Evolutionary conservation across 495 filamentous ascomycete species (phyloP), one percentile per base, ranked within the genome.

Genomic region (Neurospora intermedia): DNA sequence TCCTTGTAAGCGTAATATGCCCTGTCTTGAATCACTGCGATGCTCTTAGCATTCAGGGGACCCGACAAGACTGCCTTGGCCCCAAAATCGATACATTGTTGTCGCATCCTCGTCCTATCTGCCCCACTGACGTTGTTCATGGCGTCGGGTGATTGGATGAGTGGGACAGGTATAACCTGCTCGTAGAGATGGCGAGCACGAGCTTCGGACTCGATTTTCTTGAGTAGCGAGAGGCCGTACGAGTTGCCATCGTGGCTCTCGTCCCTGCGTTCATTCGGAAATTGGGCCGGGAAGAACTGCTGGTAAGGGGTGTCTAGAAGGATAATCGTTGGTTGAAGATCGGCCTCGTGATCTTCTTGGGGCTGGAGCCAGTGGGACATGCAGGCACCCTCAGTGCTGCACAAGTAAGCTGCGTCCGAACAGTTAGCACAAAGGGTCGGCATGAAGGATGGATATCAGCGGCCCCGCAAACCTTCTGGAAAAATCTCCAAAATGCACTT

Each of bases 41-140:
- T 84, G 69, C 90, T 87, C 72, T 91, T 88, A 62, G 83, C 86
- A 73, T 91, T 87, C 35, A 98, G 80, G 7, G 95, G 94, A 74
- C 90, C 92, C 2, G 88, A 86, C 72, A 97, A 82, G 73, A 97
- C 92, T 83, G 97, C 95, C 23, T 91, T 84, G 13, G 95, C 95
- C 69, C 95, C 95, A 31, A 89, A 88, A 78, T 97, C 93, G 15
- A 98, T 81, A 81, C 91, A 96, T 75, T 85, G 87, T 71, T 91
- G 86, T 62, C 85, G 78, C 70, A 85, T 81, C 72, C 77, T 75
- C 74, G 84, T 78, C 79, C 85, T 81, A 78, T 84, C 77, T 66
- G 81, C 59, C 43, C 73, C 87, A 35, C 66, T 81, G 39, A 77
- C 83, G 66, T 81, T 78, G 75, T 79, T 74, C 48, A 75, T 71